Conservation (phyloP, 768 basidiomycete genomes). For the Boletus reticulatus region DNA sequence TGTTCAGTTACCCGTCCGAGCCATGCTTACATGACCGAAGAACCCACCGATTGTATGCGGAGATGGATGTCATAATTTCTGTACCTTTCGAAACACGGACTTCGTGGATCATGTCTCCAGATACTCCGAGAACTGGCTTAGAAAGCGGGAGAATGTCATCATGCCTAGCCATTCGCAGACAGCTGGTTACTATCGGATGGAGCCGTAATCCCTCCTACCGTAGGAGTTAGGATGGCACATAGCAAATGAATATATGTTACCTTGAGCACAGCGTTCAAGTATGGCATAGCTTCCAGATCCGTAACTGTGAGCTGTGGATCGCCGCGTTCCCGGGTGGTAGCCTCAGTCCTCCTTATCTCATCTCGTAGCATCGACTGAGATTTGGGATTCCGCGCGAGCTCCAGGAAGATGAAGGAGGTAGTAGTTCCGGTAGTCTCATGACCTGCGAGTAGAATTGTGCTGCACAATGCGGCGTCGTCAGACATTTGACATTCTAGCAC, state of each 20-base stretch:
- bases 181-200: constrained; percentile 45
- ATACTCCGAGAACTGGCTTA: constrained; percentile 42
- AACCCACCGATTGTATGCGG: constrained; percentile 52
- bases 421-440: constrained; percentile 61
- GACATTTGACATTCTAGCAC: too few relatives aligned
- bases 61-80: constrained; percentile 46
- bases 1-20: not conserved
- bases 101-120: constrained; percentile 41
- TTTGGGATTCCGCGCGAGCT: constrained; percentile 55
- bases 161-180: constrained; percentile 44
- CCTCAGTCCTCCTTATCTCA: constrained; percentile 4
- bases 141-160: constrained; percentile 63
- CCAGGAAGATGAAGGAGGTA: constrained; percentile 56
- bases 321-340: not conserved
- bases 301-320: constrained; percentile 3
- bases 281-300: constrained; percentile 51
- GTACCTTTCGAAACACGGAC: constrained; percentile 49
- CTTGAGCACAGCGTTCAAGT: constrained; percentile 37
- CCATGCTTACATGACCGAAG: not conserved
- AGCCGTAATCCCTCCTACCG: constrained; percentile 44
- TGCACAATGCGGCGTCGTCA: constrained; percentile 3
- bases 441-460: constrained; percentile 43
- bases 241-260: not conserved
- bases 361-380: constrained; percentile 56
- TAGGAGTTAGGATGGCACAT: constrained; percentile 11